These are phyloP conservation scores for Fallopia convolvulus DNA, from an alignment of 148 eudicot species.

Conservation along the genomic window DNA sequence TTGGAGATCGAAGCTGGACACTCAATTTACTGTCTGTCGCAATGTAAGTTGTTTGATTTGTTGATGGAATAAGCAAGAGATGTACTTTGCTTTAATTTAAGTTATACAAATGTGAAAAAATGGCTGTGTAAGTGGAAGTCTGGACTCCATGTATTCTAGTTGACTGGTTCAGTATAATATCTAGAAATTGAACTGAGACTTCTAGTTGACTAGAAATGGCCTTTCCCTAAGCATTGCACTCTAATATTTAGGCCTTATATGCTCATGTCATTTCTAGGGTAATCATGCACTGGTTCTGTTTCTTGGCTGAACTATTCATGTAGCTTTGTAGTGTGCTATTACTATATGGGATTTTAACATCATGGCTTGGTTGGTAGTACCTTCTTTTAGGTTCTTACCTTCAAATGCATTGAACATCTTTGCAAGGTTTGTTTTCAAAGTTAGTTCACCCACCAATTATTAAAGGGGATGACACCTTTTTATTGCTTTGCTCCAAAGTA, in stretches of 20 bases:
- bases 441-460: not conserved
- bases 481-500: not conserved
- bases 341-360: not conserved
- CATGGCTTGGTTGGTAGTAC: not conserved
- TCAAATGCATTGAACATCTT: not conserved
- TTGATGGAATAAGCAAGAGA: not conserved
- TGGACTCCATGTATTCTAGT: not conserved
- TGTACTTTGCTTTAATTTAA: not conserved
- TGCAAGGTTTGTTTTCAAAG: not conserved
- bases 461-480: not conserved
- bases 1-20: slow-evolving; percentile 82
- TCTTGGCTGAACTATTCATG: not conserved
- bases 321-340: not conserved
- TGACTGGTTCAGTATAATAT: not conserved
- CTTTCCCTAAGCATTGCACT: not conserved
- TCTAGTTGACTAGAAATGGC: not conserved
- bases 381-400: not conserved
- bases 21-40: slow-evolving; percentile 68
- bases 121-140: not conserved
- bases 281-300: not conserved
- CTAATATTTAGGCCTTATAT: not conserved
- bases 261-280: not conserved
- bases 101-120: not conserved
- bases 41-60: slow-evolving; percentile 38
- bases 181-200: not conserved